These are phyloP conservation scores for Lizonia empirigonia DNA, from an alignment of 2,329 filamentous ascomycete genomes.

Conservation along the genomic window DNA sequence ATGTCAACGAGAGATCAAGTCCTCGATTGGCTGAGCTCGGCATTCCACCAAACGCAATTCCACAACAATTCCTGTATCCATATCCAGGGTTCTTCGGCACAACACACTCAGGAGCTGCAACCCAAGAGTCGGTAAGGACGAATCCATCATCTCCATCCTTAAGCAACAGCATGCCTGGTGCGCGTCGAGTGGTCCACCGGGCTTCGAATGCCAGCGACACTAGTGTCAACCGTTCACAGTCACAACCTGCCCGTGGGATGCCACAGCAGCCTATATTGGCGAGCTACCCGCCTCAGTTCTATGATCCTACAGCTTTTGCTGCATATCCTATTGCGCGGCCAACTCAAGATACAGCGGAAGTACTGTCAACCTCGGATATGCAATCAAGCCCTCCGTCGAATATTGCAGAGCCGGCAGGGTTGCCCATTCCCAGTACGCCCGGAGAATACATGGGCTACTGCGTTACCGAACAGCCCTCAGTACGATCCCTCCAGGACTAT, in stretches of 20 bases:
- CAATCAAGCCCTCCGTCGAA: constrained; percentile 29
- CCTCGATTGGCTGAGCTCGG: constrained; percentile 39
- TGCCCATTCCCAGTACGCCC: constrained; percentile 46
- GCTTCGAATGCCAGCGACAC: constrained; percentile 52
- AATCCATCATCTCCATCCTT: constrained; percentile 58
- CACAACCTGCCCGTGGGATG: constrained; percentile 55
- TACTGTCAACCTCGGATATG: constrained; percentile 26
- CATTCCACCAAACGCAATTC: constrained; percentile 37
- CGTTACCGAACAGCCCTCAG: constrained; percentile 51
- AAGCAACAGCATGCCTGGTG: constrained; percentile 48
- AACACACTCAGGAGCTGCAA: constrained; percentile 44
- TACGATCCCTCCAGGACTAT: constrained; percentile 48
- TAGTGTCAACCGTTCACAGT: constrained; percentile 55
- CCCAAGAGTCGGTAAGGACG: constrained; percentile 53
- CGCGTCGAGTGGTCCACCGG: constrained; percentile 51
- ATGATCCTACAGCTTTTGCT: constrained; percentile 37
- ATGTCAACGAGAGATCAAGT: constrained; percentile 40
- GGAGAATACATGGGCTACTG: constrained; percentile 60
- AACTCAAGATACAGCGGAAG: constrained; percentile 34
- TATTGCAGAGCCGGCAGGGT: constrained; percentile 27
- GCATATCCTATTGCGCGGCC: constrained; percentile 45
- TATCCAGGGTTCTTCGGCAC: constrained; percentile 53
- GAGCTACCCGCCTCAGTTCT: constrained; percentile 47
- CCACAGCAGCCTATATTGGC: constrained; percentile 48
- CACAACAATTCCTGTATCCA: constrained; percentile 53